Evolutionary conservation across 2,329 filamentous ascomycete species (phyloP), one percentile per base, ranked within the genome.

Genomic region (Penicillium crustosum): DNA sequence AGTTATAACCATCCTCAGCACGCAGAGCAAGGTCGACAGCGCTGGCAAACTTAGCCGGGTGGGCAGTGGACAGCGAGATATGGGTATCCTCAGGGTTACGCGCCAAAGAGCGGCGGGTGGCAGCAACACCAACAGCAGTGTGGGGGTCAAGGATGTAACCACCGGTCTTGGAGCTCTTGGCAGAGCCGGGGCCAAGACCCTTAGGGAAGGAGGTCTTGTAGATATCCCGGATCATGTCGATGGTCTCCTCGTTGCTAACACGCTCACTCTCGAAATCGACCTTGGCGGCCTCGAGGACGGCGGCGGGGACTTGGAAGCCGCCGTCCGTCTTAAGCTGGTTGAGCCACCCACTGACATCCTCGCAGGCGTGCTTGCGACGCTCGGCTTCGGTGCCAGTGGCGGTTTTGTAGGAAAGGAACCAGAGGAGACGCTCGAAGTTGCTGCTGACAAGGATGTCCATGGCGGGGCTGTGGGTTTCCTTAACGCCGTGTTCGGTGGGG

Each of bases 361-460:
- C 86, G 3, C 91, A 89, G 9, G 82, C 83, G 54, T 78, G 74
- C 66, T 79, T 77, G 61, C 81, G 75, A 52, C 78, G 73, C 59
- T 79, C 73, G 8, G 78, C 76, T 6, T 77, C 71, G 29, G 76
- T 74, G 53, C 75, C 75, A 36, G 15, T 65, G 59, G 77, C 86
- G 60, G 87, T 88, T 66, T 89, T 84, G 77, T 91, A 58, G 6
- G 91, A 89, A 29, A 97, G 81, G 81, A 91, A 97, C 93, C 93
- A 97, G 12, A 99, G 82, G 6, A 99, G 82, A 33, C 94, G 86
- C 81, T 99, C 94, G 73, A 99, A 97, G 80, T 99, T 99, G 74
- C 89, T 94, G 25, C 89, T 93, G 13, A 97, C 93, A 4, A 97
- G 82, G 64, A 97, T 97, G 75, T 99, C 94, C 94, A 99, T 97